These are phyloP conservation scores for Pythium graminicola DNA, from an alignment of 352 stramenopile genomes.

Conservation along the genomic window DNA sequence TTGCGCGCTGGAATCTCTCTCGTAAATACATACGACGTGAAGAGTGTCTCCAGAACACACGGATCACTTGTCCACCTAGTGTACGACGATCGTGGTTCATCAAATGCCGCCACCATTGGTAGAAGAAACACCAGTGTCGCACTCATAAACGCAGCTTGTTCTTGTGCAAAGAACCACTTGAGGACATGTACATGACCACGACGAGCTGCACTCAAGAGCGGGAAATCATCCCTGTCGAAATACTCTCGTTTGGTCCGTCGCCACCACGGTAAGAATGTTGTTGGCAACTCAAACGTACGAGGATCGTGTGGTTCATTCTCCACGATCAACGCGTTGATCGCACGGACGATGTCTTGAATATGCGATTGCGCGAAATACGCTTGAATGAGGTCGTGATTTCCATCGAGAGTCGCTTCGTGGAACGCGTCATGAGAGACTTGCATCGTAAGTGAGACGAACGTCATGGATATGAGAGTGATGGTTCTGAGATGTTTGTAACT, in stretches of 20 bases:
- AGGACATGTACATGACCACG: not conserved
- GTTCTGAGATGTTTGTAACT: too few species aligned
- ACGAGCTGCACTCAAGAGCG: not conserved
- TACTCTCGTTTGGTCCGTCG: not conserved
- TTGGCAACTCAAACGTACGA: not conserved
- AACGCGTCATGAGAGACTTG: conserved; percentile 7
- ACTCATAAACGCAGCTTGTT: not conserved
- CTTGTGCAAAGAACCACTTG: conserved; percentile 1
- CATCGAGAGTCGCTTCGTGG: not conserved
- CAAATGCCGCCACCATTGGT: not conserved
- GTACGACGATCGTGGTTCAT: not conserved
- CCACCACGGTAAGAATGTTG: not conserved
- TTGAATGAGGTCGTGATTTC: not conserved
- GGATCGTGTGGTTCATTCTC: not conserved
- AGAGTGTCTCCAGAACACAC: not conserved
- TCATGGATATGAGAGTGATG: too few species aligned
- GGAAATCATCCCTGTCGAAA: not conserved
- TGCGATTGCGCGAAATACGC: not conserved
- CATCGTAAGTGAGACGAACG: too few species aligned
- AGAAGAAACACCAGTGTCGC: conserved; percentile 1
- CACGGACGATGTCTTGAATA: not conserved
- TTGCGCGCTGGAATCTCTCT: not conserved
- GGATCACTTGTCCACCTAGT: not conserved
- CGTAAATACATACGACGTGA: not conserved
- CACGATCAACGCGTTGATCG: not conserved